Evolutionary conservation across 2,329 filamentous ascomycete species (phyloP).

Genomic region (Colletotrichum spinosum): DNA sequence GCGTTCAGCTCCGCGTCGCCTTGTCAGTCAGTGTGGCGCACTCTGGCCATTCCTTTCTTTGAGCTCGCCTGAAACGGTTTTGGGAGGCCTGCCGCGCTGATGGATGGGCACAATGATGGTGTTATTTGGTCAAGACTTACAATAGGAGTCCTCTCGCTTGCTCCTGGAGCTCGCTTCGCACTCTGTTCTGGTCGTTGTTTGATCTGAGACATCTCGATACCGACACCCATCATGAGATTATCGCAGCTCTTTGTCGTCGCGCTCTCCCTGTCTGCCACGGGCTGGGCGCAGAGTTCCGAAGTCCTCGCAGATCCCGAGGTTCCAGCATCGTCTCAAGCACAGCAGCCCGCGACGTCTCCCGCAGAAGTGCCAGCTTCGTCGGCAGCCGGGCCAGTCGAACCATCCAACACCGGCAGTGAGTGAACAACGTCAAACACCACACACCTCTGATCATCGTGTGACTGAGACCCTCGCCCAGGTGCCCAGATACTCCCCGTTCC

Average conservation of each 20-base stretch:
- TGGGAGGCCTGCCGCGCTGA: not conserved
- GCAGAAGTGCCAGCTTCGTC: not conserved
- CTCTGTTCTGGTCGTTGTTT: no score
- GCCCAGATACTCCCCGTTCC: not conserved
- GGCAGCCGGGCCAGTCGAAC: not conserved
- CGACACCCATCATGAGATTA: constrained; percentile 4
- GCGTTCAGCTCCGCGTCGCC: not conserved
- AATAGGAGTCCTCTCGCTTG: not conserved
- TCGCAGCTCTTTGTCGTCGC: not conserved
- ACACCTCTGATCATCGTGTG: not conserved
- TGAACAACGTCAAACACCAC: not conserved
- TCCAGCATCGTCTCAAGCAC: not conserved
- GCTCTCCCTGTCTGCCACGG: not conserved
- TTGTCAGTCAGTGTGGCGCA: not conserved
- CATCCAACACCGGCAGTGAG: constrained; percentile 1
- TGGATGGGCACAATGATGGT: not conserved
- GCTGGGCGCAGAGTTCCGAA: constrained; percentile 9
- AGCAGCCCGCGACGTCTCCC: not conserved
- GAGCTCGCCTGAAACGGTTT: not conserved
- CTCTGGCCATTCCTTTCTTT: not conserved
- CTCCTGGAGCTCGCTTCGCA: not conserved
- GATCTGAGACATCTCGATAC: not conserved
- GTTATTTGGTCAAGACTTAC: not conserved
- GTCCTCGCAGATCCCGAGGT: not conserved
- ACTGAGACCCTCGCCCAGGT: not conserved